Conservation (phyloP, 208 protist genomes). For the Crithidia bombi region DNA sequence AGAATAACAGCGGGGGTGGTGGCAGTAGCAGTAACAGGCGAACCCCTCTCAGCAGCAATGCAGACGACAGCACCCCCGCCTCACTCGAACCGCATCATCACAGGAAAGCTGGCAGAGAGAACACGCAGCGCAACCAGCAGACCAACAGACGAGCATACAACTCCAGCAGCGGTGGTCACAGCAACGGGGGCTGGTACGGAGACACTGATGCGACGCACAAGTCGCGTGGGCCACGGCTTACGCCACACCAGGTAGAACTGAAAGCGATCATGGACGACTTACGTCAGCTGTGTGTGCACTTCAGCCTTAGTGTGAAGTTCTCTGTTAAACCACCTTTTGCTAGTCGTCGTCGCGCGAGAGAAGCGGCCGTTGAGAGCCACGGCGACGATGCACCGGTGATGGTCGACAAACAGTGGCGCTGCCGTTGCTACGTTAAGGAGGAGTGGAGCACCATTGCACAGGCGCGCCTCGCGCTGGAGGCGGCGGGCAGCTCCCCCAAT, state of each 20-base stretch:
- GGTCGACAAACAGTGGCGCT: conserved; percentile 54
- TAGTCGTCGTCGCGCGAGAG: no score
- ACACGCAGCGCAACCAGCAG: no score
- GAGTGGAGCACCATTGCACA: conserved; percentile 73
- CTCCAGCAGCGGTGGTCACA: not conserved
- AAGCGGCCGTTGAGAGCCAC: not conserved
- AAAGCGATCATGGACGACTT: conserved; percentile 80
- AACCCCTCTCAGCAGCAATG: no score
- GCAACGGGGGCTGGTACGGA: not conserved
- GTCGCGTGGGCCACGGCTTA: conserved; percentile 16
- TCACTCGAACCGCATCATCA: no score
- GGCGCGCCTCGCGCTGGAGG: conserved; percentile 53
- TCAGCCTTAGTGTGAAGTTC: conserved; percentile 81
- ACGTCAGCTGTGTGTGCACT: conserved; percentile 70
- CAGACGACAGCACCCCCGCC: no score
- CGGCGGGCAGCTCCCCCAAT: conserved; percentile 52
- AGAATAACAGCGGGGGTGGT: no score
- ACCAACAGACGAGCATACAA: no score
- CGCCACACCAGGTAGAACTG: conserved; percentile 73
- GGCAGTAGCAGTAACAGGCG: no score
- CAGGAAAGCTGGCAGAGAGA: no score
- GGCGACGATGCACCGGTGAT: not conserved
- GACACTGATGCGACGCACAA: not conserved
- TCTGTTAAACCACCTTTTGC: conserved; percentile 69
- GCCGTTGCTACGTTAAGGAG: conserved; percentile 84